phyloP scores from a whole-genome alignment of 495 filamentous ascomycete genomes.

The Talaromyces nanjingensis region DNA sequence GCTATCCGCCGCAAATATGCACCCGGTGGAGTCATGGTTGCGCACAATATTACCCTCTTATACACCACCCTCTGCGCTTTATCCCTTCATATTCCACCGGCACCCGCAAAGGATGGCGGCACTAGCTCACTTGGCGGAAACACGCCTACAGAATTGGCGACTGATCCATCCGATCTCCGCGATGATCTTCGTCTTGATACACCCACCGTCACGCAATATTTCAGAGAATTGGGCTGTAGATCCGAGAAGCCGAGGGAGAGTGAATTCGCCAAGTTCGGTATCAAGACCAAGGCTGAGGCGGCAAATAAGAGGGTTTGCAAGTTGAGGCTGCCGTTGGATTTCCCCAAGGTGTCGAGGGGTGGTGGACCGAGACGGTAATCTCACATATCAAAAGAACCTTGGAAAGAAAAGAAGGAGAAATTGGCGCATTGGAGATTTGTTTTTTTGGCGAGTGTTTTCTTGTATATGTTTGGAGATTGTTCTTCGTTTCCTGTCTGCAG shows the following conservation, averaged over 20 bases:
- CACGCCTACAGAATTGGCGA: conserved; percentile 68
- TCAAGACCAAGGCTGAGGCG: conserved; percentile 54
- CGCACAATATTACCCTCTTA: conserved; percentile 53
- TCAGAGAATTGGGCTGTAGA: conserved; percentile 72
- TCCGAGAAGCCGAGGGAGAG: conserved; percentile 34
- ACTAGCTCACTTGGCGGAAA: conserved; percentile 38
- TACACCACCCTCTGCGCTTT: conserved; percentile 64
- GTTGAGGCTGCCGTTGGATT: conserved; percentile 72
- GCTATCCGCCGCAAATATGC: conserved; percentile 64
- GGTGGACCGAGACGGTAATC: conserved; percentile 20
- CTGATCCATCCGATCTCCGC: conserved; percentile 67
- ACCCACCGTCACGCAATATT: conserved; percentile 54
- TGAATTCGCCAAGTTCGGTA: conserved; percentile 34
- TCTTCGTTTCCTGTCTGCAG: conserved; percentile 4
- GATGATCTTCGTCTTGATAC: conserved; percentile 74
- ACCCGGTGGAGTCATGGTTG: conserved; percentile 49
- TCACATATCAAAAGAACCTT: not conserved
- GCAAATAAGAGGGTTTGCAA: conserved; percentile 55
- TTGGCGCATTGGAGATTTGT: not conserved
- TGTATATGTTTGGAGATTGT: conserved; percentile 22
- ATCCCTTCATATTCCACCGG: conserved; percentile 45
- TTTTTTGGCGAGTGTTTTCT: conserved; percentile 9
- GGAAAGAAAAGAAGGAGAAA: not conserved
- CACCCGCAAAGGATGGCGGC: conserved; percentile 34
- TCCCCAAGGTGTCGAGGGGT: conserved; percentile 57